Percentiles rank a stretch among this genome's conserved stretches.
Evolutionary conservation across 495 filamentous ascomycete species (phyloP).

Genomic region (Ascobolus immersus): DNA sequence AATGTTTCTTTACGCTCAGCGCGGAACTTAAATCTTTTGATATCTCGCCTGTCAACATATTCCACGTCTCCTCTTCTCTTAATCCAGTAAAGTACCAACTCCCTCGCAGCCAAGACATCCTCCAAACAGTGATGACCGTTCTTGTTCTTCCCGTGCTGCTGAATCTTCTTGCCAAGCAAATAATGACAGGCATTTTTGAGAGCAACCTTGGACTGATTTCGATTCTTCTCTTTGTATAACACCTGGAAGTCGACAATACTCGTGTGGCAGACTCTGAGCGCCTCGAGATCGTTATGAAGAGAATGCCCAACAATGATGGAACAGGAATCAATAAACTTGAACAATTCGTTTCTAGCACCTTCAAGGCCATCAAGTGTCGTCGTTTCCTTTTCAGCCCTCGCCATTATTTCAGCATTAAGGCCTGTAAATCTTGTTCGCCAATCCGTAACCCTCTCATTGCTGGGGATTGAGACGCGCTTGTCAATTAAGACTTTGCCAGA

Average conservation of each 20-base stretch:
- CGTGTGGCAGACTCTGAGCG: constrained; percentile 21
- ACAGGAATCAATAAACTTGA: constrained; percentile 18
- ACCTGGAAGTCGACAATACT: constrained; percentile 20
- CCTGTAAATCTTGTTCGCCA: constrained; percentile 21
- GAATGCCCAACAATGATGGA: constrained; percentile 25
- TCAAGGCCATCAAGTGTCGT: constrained; percentile 20
- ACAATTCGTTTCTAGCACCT: constrained; percentile 19
- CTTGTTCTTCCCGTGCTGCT: constrained; percentile 10
- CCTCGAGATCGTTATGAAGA: constrained; percentile 21
- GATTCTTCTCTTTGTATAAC: no score
- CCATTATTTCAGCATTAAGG: constrained; percentile 15
- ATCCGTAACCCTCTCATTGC: constrained; percentile 15
- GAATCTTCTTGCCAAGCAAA: constrained; percentile 17
- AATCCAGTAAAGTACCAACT: constrained; percentile 20
- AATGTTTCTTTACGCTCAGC: no score
- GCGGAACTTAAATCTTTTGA: no score
- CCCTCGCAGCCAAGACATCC: constrained; percentile 20
- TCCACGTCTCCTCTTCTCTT: no score
- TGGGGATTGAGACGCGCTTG: constrained; percentile 17
- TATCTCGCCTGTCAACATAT: no score
- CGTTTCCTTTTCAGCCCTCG: constrained; percentile 13
- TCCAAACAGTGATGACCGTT: constrained; percentile 22
- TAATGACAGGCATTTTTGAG: constrained; percentile 11
- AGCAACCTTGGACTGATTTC: no score
- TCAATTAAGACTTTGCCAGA: constrained; percentile 24